Evolutionary conservation across 441 rosid species (phyloP), one percentile per base, ranked within the genome.

Genomic region (Metrosideros polymorpha): DNA sequence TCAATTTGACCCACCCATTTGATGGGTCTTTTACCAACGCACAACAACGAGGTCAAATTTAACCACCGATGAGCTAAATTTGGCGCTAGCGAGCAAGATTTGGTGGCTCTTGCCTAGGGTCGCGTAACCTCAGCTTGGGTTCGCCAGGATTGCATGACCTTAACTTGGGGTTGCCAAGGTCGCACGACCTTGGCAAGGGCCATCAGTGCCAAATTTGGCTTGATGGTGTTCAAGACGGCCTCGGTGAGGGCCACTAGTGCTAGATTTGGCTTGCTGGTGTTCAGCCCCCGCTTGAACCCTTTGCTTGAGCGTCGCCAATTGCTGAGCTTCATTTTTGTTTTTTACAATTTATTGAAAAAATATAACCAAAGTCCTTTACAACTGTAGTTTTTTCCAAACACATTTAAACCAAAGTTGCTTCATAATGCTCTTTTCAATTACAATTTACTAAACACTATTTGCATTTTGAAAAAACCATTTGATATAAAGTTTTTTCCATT

Each of bases 151-250:
- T 12, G 10, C 10, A 9, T 0, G 9, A 45, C 49, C 49, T 45
- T 4, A 12, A 10, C 9, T 45, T 45, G 49, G 49, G 49, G 49
- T 45, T 12, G 10, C 63, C n/a, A 57, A 18, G 32, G 18, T 12
- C 0, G 1, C 18, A 2, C 9, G 0, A 0, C 6, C 27, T 6
- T 0, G n/a, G 30, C 0, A 2, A 55, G 13, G 59, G 29, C 0
- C 5, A 0, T 0, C 15, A 0, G 27, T 57, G 63, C 63, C 1
- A n/a, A 0, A n/a, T 57, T 4, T n/a, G 4, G 63, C 32, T 27
- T 1, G n/a, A 6, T 57, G 4, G 63, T 2, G 49, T 9, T 45
- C 49, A 45, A 45, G 18, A 57, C n/a, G 59, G 25, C 29, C 63
- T 57, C 8, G 1, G 12, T 7, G 27, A 57, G 7, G 27, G 32